Evolutionary conservation across 2,329 filamentous ascomycete genomes (phyloP), one percentile per base, ranked within the genome.

Genomic region (Monosporascus ibericus): DNA sequence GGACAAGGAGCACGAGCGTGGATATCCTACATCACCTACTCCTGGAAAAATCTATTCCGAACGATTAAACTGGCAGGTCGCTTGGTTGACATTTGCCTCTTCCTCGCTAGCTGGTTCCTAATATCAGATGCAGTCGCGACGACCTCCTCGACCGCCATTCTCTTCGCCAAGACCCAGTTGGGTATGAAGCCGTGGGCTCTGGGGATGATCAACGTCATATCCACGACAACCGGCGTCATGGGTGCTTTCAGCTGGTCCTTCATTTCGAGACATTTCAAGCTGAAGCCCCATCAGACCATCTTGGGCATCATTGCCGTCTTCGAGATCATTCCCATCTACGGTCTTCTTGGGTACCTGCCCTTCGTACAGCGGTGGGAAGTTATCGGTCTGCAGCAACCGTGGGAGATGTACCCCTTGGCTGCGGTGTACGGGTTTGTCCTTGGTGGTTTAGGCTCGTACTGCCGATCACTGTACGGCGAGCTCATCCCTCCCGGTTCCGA

Each of bases 321-420:
- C 63, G 92, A 96, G 69, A 71, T 96, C 30, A 96, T 99, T 48
- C 94, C 94, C 0, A 65, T 97, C 1, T 99, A 99, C 64, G 92
- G 92, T 0, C 77, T 99, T 14, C 72, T 95, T 18, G 92, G 92
- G 1, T 96, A 94, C 65, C 77, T 97, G 17, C 90, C 92, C 0
- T 83, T 89, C 6, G 79, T 99, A 47, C 80, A 84, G 61, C 73
- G 77, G 7, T 82, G 87, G 70, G 92, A 90, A 1, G 84, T 89
- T 5, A 73, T 91, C 40, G 94, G 94, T 1, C 77, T 99, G n/a
- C 91, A 96, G 69, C 86, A 94, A 66, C 86, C 89, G 3, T 96
- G 91, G 89, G 94, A 99, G 63, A 96, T 99, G 90, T 97, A 94
- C 63, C 89, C 90, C 0, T 73, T 99, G 1, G 92, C 90, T 0